phyloP scores from a whole-genome alignment of 1,284 basidiomycete species.

The Pseudozyma tsukubaensis region DNA sequence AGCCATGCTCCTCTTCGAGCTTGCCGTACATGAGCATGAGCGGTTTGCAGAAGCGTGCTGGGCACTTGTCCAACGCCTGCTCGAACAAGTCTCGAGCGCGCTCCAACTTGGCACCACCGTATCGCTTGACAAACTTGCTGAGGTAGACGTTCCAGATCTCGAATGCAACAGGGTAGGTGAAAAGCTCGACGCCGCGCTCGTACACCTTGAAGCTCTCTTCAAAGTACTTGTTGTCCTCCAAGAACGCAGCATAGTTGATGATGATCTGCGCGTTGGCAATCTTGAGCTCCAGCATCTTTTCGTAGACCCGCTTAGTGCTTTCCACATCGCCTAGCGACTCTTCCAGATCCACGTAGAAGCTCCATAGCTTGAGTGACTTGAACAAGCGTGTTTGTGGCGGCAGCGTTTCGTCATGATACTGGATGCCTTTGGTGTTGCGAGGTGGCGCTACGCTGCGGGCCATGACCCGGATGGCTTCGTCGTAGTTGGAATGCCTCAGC shows the following conservation, averaged over 20 bases:
- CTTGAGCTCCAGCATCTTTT: conserved; percentile 94
- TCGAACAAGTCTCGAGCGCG: conserved; percentile 96
- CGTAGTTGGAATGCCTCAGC: conserved; percentile 93
- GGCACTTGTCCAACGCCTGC: conserved; percentile 95
- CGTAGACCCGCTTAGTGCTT: conserved; percentile 90
- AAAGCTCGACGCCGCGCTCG: conserved; percentile 95
- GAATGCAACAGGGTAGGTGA: conserved; percentile 97
- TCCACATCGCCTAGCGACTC: conserved; percentile 95
- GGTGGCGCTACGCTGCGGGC: conserved; percentile 86
- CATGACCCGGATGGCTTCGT: conserved; percentile 93
- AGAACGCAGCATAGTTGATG: conserved; percentile 94
- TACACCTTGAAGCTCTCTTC: conserved; percentile 99
- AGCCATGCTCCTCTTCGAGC: conserved; percentile 92
- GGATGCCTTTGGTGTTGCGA: conserved; percentile 84
- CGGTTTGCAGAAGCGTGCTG: conserved; percentile 91
- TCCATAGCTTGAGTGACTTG: conserved; percentile 98
- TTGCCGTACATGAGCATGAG: conserved; percentile 95
- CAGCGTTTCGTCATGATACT: conserved; percentile 93
- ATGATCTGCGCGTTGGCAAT: conserved; percentile 97
- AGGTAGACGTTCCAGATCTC: conserved; percentile 99
- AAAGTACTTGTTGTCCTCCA: conserved; percentile 97
- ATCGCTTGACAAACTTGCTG: conserved; percentile 95
- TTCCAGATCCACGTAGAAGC: conserved; percentile 96
- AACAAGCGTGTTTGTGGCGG: conserved; percentile 90
- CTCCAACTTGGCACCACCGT: conserved; percentile 92